These are phyloP conservation scores for Euryodendron excelsum DNA, from an alignment of 148 eudicot species.

Conservation along the genomic window DNA sequence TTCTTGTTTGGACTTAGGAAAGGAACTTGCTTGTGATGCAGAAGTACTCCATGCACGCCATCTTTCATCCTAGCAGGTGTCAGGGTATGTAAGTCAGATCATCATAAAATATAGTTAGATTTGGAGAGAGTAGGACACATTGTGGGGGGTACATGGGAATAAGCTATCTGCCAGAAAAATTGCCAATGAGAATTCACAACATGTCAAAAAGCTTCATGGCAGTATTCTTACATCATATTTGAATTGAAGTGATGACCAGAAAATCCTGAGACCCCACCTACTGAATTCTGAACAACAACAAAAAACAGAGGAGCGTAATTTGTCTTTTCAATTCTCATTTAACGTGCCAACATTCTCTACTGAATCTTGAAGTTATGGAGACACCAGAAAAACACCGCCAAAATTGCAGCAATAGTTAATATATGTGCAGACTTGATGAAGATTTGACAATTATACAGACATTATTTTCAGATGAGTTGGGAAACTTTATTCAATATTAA, in stretches of 20 bases:
- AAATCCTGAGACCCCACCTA: constrained; percentile 78
- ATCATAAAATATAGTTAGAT: not conserved
- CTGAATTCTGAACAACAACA: constrained; percentile 67
- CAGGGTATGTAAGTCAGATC: constrained; percentile 1
- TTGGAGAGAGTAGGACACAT: too few relatives aligned
- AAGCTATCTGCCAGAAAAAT: not conserved
- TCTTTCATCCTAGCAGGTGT: constrained; percentile 70
- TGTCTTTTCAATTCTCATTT: not conserved
- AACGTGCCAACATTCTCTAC: not conserved
- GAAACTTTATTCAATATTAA: not conserved
- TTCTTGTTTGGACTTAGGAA: not conserved
- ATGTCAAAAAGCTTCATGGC: too few relatives aligned
- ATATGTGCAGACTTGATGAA: not conserved
- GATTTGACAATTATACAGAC: not conserved
- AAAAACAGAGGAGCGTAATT: not conserved
- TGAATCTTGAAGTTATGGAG: not conserved
- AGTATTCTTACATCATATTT: constrained; percentile 54
- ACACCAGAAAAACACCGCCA: not conserved
- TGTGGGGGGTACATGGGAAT: too few relatives aligned
- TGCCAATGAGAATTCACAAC: not conserved
- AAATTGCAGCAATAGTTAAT: not conserved
- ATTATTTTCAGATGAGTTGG: too few relatives aligned
- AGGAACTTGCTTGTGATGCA: constrained; percentile 77
- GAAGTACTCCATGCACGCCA: constrained; percentile 59
- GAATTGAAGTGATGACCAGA: constrained; percentile 84